These are phyloP conservation scores for Ilex asprella DNA, from an alignment of 257 asterid genomes.

Conservation along the genomic window DNA sequence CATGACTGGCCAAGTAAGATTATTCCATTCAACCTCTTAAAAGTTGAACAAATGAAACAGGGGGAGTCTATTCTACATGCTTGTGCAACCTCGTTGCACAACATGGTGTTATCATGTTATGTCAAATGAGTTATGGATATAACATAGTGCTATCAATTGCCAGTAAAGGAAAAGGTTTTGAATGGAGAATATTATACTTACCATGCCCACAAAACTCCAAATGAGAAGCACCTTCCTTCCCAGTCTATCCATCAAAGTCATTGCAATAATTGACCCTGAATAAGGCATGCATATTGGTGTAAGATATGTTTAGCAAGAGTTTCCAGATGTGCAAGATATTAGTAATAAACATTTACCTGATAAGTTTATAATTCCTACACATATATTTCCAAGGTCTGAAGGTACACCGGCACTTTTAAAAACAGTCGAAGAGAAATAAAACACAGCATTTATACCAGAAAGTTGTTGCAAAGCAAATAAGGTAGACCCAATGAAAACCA, in stretches of 20 bases:
- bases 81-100: no score
- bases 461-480: conserved; percentile 84
- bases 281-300: conserved; percentile 11
- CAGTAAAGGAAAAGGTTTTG: not conserved
- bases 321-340: conserved; percentile 1
- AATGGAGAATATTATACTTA: conserved; percentile 37
- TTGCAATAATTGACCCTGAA: conserved; percentile 75
- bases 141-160: not conserved
- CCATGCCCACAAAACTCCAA: conserved; percentile 96
- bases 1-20: no score
- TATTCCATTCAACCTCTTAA: no score
- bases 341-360: conserved; percentile 40
- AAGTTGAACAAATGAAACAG: no score
- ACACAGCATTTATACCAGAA: conserved; percentile 96
- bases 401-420: conserved; percentile 89
- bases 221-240: conserved; percentile 89
- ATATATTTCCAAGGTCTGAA: conserved; percentile 70
- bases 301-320: conserved; percentile 6
- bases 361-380: conserved; percentile 70
- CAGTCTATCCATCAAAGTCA: conserved; percentile 86
- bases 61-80: no score
- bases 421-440: conserved; percentile 88
- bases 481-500: conserved; percentile 67
- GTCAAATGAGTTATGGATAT: no score
- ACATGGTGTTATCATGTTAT: no score